Base-by-base conservation (phyloP, 2,329 filamentous ascomycete genomes). In the Epichloe gansuensis region DNA sequence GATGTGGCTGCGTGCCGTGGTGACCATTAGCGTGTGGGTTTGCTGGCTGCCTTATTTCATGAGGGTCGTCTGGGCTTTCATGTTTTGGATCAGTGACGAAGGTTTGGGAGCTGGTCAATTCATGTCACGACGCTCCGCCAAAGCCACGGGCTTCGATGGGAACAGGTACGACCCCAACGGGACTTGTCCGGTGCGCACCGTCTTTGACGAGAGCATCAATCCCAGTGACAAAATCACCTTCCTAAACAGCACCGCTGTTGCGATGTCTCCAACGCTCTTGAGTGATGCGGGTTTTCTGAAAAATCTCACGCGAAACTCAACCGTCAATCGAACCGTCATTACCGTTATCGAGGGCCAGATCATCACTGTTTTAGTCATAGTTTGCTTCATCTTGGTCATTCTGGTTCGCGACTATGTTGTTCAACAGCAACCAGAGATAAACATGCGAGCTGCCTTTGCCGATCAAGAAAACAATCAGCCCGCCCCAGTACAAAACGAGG, bases 331-430 rank as follows among this genome's bases (percentile, higher is more conserved):
- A 47, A 77, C 86, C 50, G 70, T 96, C 15, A 83, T 97, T 50
- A 85, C 90, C 59, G 81, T 91, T 1, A 72, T 96, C 3, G 93
- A 98, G 70, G 93, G 93, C 4, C 91, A 95, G 64, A 80, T 97
- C 47, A 95, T 98, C 59, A 98, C 91, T 0, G 72, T 96, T 5
- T 72, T 94, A 11, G 88, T 97, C 49, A 91, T 98, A 7, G 78
- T 95, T 45, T 90, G 86, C 54, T 98, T 97, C 67, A 96, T 98
- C 54, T 73, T 98, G n/a, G 83, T 98, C 43, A 98, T 98, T 60
- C 72, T 98, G 4, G 96, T 98, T 46, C 77, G 94, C 46, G 93
- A 98, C 70, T 98, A 95, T 78, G 93, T 98, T 49, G 90, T 98
- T 9, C 93, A 98, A 66, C 93, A 98, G 66, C 93, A 98, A 64